These are phyloP conservation scores for Wickerhamiella sergipiensis DNA, from an alignment of 805 yeast species.

Conservation along the genomic window DNA sequence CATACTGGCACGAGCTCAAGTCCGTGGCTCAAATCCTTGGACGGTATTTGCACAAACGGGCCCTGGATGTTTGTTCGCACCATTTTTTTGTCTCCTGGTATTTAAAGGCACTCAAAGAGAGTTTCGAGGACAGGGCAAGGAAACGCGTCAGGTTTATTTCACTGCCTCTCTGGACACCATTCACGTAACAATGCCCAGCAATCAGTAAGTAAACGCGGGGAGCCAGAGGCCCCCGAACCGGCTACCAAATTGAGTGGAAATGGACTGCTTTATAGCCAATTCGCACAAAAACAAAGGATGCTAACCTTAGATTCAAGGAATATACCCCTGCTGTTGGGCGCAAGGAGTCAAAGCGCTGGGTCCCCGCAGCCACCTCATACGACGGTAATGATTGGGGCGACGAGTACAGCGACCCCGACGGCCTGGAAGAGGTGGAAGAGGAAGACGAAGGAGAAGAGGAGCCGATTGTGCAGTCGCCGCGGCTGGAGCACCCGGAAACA, in stretches of 20 bases:
- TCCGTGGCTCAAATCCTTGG: background rate
- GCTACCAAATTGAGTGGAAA: too few relatives aligned
- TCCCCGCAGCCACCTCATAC: slow-evolving; percentile 23
- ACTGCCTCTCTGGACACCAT: background rate
- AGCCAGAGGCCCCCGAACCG: background rate
- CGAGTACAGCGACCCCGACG: slow-evolving; percentile 17
- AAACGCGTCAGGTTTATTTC: background rate
- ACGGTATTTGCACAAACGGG: slow-evolving; percentile 5
- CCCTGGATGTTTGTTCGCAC: slow-evolving; percentile 6
- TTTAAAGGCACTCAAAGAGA: background rate
- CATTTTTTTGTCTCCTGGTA: background rate
- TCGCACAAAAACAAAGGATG: background rate
- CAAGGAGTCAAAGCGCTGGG: slow-evolving; percentile 26
- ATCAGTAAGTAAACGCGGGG: slow-evolving; percentile 2
- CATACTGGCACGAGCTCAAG: slow-evolving; percentile 12
- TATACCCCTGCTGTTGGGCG: slow-evolving; percentile 10
- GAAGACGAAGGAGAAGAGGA: slow-evolving; percentile 6
- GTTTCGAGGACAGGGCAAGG: background rate
- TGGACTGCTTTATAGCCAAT: too few relatives aligned
- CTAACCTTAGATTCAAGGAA: slow-evolving; percentile 2
- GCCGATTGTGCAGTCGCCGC: background rate
- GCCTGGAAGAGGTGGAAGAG: background rate
- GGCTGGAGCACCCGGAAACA: slow-evolving; percentile 5
- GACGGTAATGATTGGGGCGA: slow-evolving; percentile 28
- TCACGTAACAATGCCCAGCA: slow-evolving; percentile 1